Base-by-base conservation (phyloP, 345 rosid genomes). In the Populus ilicifolia region DNA sequence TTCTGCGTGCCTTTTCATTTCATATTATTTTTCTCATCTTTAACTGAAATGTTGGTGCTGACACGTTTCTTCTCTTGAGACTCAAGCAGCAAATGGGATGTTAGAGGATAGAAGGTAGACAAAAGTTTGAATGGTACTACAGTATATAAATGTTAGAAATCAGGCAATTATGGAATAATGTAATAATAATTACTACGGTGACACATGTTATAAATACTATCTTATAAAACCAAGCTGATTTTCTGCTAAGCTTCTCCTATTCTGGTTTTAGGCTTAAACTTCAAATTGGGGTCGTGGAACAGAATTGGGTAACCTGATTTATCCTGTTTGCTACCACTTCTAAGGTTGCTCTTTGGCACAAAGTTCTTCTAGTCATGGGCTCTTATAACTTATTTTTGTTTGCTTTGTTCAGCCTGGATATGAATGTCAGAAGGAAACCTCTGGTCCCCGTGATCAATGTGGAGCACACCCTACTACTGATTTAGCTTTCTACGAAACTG, bases 401-500 rank as follows among this genome's bases (percentile, higher is more conserved):
- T 25, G n/a, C 8, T 41, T 56, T 75, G 44, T 56, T 56, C 84
- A 84, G 86, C 75, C 44, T 16, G 65, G 78, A 83, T 67, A 63
- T 71, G 23, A 67, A 79, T 23, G 8, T 77, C 77, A 74, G 83
- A 80, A 36, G 41, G 38, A 85, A 78, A 72, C 89, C 83, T 1
- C 29, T 64, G 16, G 84, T 87, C 46, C 77, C 77, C 20, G 72
- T 90, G 80, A 79, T 87, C 17, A 82, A 83, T 74, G 73, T 68
- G 5, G 80, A 83, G 52, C 68, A 84, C 54, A 81, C 89, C 66
- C 62, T 13, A 46, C 73, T n/a, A 72, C 78, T 30, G 85, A 75
- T 68, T 72, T 86, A 76, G 88, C 67, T 67, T 69, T 81, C 76
- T 90, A 76, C 25, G 81, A 86, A 76, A 80, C 83, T 2, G 87